These are phyloP conservation scores for Forsythia viridissima DNA, from an alignment of 257 asterid genomes.

Conservation along the genomic window DNA sequence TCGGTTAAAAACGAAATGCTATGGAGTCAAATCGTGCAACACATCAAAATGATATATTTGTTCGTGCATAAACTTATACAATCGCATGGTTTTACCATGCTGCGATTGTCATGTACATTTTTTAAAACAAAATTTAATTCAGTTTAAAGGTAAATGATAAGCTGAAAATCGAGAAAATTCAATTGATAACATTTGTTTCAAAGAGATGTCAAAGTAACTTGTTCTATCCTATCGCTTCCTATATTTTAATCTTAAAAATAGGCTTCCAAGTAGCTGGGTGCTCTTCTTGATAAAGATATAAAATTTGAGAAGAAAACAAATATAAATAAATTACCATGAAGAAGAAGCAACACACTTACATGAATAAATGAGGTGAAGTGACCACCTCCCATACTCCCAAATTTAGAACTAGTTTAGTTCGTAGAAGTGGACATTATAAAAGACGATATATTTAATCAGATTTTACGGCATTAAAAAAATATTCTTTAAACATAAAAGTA, in stretches of 20 bases:
- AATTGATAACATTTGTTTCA: not conserved
- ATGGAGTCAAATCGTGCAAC: too few species aligned
- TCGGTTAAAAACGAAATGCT: too few species aligned
- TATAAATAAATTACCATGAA: not conserved
- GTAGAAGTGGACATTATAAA: too few species aligned
- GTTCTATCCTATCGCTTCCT: not conserved
- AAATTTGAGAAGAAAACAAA: not conserved
- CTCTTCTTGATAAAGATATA: not conserved
- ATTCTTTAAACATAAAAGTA: too few species aligned
- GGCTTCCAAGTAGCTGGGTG: not conserved
- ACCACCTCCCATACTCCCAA: constrained; percentile 91
- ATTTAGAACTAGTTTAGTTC: too few species aligned
- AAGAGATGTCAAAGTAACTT: not conserved
- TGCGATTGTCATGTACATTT: too few species aligned
- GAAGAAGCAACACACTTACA: constrained; percentile 53
- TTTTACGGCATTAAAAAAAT: too few species aligned
- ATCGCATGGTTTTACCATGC: too few species aligned
- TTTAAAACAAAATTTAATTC: not conserved
- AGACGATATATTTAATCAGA: too few species aligned
- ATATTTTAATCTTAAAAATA: not conserved
- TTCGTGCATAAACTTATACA: too few species aligned
- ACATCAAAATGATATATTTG: too few species aligned
- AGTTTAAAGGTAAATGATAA: not conserved
- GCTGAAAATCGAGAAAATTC: not conserved
- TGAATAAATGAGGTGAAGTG: constrained; percentile 85